A percentile compares a stretch with the other conserved stretches of the same genome.
These are phyloP conservation scores for Saturnispora mendoncae DNA, from an alignment of 805 yeast genomes.

Conservation along the genomic window DNA sequence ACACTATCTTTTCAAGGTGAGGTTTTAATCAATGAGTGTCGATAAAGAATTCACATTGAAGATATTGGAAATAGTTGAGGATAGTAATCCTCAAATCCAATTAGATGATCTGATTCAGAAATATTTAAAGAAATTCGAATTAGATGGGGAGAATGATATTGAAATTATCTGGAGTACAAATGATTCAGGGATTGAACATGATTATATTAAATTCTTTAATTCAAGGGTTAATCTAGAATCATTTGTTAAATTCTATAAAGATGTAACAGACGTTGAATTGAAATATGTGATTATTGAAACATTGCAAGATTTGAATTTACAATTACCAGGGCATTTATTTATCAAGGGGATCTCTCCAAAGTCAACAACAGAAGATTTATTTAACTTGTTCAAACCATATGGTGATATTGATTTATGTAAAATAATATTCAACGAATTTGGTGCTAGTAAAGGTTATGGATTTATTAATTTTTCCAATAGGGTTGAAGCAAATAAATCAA, in stretches of 20 bases:
- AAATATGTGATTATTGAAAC: constrained; percentile 15
- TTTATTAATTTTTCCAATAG: constrained; percentile 55
- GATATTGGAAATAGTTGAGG: background rate
- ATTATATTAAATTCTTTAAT: constrained; percentile 15
- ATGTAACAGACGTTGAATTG: constrained; percentile 8
- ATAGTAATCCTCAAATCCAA: background rate
- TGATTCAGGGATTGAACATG: constrained; percentile 10
- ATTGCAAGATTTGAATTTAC: constrained; percentile 16
- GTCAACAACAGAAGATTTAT: constrained; percentile 32
- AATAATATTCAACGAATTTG: constrained; percentile 38
- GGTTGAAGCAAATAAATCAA: constrained; percentile 55
- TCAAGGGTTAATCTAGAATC: background rate
- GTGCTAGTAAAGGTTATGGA: constrained; percentile 47
- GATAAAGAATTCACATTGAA: too few relatives aligned
- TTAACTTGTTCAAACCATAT: constrained; percentile 30
- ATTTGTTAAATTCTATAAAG: background rate
- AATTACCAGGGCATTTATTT: constrained; percentile 47
- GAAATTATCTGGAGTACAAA: constrained; percentile 18
- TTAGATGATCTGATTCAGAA: constrained; percentile 10
- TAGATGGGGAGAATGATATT: constrained; percentile 13
- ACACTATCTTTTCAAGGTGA: too few relatives aligned
- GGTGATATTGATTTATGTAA: constrained; percentile 40
- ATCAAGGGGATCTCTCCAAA: constrained; percentile 39
- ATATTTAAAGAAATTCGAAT: constrained; percentile 14
- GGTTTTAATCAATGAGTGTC: background rate